Evolutionary conservation across 371 early-diverging fungal genomes (phyloP).

Genomic region (Mucor piriformis): DNA sequence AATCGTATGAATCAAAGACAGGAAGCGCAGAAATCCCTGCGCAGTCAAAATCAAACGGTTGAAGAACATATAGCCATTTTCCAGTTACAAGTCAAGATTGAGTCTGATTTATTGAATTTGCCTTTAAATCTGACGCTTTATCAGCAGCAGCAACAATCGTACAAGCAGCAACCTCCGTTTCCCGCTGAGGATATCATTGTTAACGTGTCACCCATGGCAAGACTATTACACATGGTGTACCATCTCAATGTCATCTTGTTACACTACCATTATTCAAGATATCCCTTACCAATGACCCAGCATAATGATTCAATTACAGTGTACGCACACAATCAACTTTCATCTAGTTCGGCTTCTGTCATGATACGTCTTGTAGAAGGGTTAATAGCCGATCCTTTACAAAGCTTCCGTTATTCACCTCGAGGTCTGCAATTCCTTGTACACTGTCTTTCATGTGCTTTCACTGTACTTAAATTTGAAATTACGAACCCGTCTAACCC

Average conservation of each 20-base stretch:
- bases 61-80: constrained; percentile 39
- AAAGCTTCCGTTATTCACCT: constrained; percentile 15
- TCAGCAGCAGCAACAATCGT: neutral
- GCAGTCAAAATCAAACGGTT: constrained; percentile 35
- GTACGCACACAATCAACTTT: constrained; percentile 39
- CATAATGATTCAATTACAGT: constrained; percentile 6
- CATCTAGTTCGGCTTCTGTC: constrained; percentile 39
- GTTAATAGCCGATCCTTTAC: constrained; percentile 28
- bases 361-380: constrained; percentile 42
- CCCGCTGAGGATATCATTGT: constrained; percentile 20
- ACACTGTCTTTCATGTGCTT: constrained; percentile 42
- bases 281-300: constrained; percentile 34
- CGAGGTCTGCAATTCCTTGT: constrained; percentile 42
- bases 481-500: constrained; percentile 11
- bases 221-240: constrained; percentile 77
- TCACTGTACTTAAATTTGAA: constrained; percentile 36
- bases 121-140: constrained; percentile 43
- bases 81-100: constrained; percentile 23
- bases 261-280: constrained; percentile 75
- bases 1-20: constrained; percentile 36
- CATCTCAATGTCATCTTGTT: constrained; percentile 78
- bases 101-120: constrained; percentile 31
- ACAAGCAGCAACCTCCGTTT: constrained; percentile 9
- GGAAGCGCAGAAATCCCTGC: constrained; percentile 31
- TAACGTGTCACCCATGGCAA: constrained; percentile 22